These are phyloP conservation scores for Cladosporium austrohemisphaericum DNA, from an alignment of 2,329 filamentous ascomycete genomes.

Conservation along the genomic window DNA sequence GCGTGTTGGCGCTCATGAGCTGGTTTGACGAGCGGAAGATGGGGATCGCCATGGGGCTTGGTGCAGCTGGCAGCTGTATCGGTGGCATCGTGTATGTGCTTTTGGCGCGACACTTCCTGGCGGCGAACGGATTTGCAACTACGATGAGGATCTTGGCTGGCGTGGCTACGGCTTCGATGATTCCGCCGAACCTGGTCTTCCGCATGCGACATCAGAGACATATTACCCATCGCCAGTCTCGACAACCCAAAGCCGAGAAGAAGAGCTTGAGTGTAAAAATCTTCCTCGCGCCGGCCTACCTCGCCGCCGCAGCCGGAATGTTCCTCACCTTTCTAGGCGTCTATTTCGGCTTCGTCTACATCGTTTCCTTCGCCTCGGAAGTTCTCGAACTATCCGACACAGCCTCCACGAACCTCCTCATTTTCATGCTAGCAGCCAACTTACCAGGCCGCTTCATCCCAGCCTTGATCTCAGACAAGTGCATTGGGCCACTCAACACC, in stretches of 20 bases:
- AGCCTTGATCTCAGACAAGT: constrained; percentile 29
- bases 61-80: constrained; percentile 33
- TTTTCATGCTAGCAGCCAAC: constrained; percentile 32
- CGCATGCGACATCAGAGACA: constrained; percentile 20
- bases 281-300: constrained; percentile 19
- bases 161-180: constrained; percentile 23
- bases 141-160: constrained; percentile 28
- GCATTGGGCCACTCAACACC: constrained; percentile 35
- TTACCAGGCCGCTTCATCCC: constrained; percentile 33
- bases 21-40: constrained; percentile 35
- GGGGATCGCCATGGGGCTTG: constrained; percentile 33
- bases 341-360: constrained; percentile 35
- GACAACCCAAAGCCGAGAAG: not conserved
- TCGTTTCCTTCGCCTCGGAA: constrained; percentile 28
- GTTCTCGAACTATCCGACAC: constrained; percentile 25
- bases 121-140: constrained; percentile 30
- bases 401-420: constrained; percentile 28
- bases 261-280: constrained; percentile 1
- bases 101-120: constrained; percentile 31
- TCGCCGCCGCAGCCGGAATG: constrained; percentile 28
- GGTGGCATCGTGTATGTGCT: constrained; percentile 35
- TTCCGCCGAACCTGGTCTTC: constrained; percentile 24
- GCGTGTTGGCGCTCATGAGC: constrained; percentile 30
- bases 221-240: not conserved
- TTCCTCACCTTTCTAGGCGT: constrained; percentile 34